Conservation (phyloP, 352 stramenopile genomes). For the Pythium rishiriense region DNA sequence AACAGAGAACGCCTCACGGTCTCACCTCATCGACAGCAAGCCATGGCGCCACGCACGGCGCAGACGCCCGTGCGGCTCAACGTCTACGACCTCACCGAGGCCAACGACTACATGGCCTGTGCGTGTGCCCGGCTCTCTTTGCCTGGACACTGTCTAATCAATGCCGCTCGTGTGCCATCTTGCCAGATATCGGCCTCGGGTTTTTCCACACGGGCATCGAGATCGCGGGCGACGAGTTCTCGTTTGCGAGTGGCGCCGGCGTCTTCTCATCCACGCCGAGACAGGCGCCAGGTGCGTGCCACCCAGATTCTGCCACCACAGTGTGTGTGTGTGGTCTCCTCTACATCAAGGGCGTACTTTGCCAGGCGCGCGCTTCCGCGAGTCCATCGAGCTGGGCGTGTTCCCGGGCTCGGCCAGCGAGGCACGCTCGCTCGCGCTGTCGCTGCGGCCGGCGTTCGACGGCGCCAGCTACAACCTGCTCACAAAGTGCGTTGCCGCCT, state of each 20-base stretch:
- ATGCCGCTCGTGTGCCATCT: neutral
- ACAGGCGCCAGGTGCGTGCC: constrained; percentile 54
- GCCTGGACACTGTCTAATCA: neutral
- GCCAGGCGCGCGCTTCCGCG: constrained; percentile 85
- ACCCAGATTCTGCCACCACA: too few species aligned
- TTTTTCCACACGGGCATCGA: constrained; percentile 93
- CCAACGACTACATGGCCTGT: constrained; percentile 89
- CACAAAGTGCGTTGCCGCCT: constrained; percentile 48
- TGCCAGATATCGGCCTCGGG: constrained; percentile 68
- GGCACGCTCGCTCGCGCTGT: constrained; percentile 78
- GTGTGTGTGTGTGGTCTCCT: too few species aligned
- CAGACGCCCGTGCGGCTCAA: constrained; percentile 87
- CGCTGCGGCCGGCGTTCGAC: constrained; percentile 86
- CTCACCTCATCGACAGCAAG: too few species aligned
- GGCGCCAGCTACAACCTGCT: constrained; percentile 91
- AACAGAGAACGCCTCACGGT: neutral
- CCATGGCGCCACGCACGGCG: constrained; percentile 46
- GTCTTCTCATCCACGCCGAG: constrained; percentile 83
- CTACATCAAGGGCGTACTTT: neutral
- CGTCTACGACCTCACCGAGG: constrained; percentile 92
- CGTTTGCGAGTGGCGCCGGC: constrained; percentile 89
- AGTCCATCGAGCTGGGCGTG: constrained; percentile 86
- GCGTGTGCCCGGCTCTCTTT: constrained; percentile 17
- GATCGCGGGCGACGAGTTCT: constrained; percentile 91
- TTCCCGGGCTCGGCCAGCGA: constrained; percentile 88